phyloP scores from a whole-genome alignment of 768 basidiomycete species.

The Tulasnella sp. region DNA sequence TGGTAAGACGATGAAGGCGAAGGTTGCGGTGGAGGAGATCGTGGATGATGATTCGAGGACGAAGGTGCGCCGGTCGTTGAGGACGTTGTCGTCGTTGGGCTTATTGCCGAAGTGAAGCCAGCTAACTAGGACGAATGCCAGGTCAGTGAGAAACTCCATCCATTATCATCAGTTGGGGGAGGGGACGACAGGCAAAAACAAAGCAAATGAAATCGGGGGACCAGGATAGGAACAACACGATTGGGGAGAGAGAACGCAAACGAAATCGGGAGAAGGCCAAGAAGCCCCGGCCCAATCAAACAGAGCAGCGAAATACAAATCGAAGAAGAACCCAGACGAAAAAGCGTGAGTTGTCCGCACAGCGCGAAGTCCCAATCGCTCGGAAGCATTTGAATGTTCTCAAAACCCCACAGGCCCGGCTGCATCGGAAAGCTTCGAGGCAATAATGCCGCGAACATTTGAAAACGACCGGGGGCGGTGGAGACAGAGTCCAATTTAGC shows the following conservation, averaged over 20 bases:
- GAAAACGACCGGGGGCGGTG: neutral
- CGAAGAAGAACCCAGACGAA: too few relatives aligned
- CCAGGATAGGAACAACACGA: neutral
- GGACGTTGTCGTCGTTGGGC: neutral
- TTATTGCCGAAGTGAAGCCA: neutral
- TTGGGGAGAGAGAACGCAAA: neutral
- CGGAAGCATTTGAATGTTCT: neutral
- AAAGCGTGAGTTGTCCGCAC: too few relatives aligned
- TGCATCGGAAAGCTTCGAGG: neutral
- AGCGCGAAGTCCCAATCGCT: too few relatives aligned
- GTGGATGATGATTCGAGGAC: neutral
- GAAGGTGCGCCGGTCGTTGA: neutral
- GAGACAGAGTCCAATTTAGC: neutral
- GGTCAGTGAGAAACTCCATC: neutral
- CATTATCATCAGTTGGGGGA: neutral
- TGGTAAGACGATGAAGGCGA: neutral
- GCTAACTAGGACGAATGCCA: conserved; percentile 10
- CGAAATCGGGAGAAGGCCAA: neutral
- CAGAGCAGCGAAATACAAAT: too few relatives aligned
- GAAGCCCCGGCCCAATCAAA: too few relatives aligned
- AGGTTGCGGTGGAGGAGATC: conserved; percentile 4
- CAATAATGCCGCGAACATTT: neutral
- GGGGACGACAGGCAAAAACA: neutral
- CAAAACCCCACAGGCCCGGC: neutral
- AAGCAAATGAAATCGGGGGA: neutral